Conservation (phyloP, 495 filamentous ascomycete genomes). For the Penicillium antarcticum region DNA sequence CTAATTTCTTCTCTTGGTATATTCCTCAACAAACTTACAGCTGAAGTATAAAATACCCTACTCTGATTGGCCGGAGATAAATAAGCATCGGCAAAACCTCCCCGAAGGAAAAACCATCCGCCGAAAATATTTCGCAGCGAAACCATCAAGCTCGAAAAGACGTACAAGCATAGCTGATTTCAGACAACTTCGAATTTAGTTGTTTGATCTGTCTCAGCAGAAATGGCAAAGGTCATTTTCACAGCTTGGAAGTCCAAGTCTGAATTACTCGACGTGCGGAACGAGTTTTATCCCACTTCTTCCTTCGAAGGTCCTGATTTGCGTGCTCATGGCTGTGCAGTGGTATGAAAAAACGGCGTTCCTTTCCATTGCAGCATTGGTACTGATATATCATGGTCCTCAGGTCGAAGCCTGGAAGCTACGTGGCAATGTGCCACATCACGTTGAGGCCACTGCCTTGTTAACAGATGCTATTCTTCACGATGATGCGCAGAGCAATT, state of each 20-base stretch:
- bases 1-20: too few species aligned
- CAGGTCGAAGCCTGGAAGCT: slow-evolving; percentile 55
- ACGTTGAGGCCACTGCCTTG: slow-evolving; percentile 77
- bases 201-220: background rate
- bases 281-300: slow-evolving; percentile 58
- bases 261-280: slow-evolving; percentile 65
- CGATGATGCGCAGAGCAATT: slow-evolving; percentile 53
- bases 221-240: slow-evolving; percentile 72
- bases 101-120: slow-evolving; percentile 11
- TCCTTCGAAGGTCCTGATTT: slow-evolving; percentile 33
- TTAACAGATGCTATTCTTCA: slow-evolving; percentile 70
- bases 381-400: background rate
- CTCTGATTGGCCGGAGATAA: slow-evolving; percentile 3
- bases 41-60: background rate
- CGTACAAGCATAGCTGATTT: background rate
- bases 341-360: slow-evolving; percentile 28
- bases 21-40: too few species aligned
- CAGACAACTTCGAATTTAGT: background rate
- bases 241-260: slow-evolving; percentile 71
- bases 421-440: slow-evolving; percentile 73
- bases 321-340: slow-evolving; percentile 44
- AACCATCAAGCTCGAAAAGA: background rate
- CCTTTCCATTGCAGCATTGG: background rate
- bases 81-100: slow-evolving; percentile 4
- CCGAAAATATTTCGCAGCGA: slow-evolving; percentile 15